These are phyloP conservation scores for Nakataea oryzae DNA, from an alignment of 2,329 filamentous ascomycete genomes.

Conservation along the genomic window DNA sequence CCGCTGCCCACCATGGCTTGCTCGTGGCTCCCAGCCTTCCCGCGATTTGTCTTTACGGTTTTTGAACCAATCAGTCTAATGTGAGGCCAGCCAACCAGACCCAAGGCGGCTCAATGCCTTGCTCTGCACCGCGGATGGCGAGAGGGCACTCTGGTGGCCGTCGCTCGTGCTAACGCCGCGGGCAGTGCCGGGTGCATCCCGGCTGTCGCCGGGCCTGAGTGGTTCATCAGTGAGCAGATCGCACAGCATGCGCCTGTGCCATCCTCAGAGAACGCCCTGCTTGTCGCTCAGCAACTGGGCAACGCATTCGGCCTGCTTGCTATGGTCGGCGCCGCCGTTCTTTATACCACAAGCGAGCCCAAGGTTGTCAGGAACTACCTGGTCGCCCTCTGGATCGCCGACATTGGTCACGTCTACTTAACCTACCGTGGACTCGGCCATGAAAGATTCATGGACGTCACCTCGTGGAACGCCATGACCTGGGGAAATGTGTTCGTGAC, in stretches of 20 bases:
- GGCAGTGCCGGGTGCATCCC: conserved; percentile 44
- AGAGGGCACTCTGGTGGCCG: background rate
- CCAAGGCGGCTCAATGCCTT: conserved; percentile 24
- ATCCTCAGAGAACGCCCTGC: conserved; percentile 34
- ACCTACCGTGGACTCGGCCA: conserved; percentile 49
- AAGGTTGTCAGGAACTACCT: conserved; percentile 59
- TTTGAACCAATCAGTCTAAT: conserved; percentile 45
- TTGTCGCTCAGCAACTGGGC: conserved; percentile 58
- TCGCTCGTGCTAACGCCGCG: background rate
- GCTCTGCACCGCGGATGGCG: background rate
- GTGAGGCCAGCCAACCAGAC: conserved; percentile 2
- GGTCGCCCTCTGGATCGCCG: conserved; percentile 52
- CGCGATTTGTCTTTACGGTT: conserved; percentile 55
- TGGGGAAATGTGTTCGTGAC: conserved; percentile 65
- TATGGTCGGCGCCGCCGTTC: conserved; percentile 51
- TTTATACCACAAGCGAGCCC: conserved; percentile 53
- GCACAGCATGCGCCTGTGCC: conserved; percentile 19
- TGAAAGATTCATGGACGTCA: conserved; percentile 39
- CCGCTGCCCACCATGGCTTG: conserved; percentile 34
- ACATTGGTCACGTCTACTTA: conserved; percentile 57
- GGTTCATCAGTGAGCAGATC: conserved; percentile 56
- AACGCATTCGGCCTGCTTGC: conserved; percentile 60
- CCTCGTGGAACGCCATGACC: conserved; percentile 57
- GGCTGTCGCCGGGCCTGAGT: conserved; percentile 43
- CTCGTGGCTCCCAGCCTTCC: conserved; percentile 51